These are phyloP conservation scores for Naganishia randhawae DNA, from an alignment of 768 basidiomycete species.

Conservation along the genomic window DNA sequence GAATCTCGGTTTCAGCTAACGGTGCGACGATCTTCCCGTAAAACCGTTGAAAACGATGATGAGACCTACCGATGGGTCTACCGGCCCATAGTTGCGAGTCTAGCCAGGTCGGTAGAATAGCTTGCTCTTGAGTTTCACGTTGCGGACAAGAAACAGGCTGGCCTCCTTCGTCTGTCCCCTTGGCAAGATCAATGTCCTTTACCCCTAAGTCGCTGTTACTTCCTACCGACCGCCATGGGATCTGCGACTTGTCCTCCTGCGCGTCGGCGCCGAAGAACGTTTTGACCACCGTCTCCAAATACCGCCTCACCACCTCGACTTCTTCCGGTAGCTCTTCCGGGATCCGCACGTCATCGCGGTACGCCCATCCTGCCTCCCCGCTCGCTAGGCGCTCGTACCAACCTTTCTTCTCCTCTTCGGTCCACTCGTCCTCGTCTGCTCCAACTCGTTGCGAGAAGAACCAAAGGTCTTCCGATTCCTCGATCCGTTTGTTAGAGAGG, in stretches of 20 bases:
- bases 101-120: not conserved
- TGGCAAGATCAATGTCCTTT: not conserved
- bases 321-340: slow-evolving; percentile 11
- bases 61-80: not conserved
- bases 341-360: slow-evolving; percentile 12
- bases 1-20: no score
- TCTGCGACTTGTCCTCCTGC: not conserved
- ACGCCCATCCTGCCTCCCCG: slow-evolving; percentile 25
- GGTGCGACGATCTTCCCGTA: not conserved
- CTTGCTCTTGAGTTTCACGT: not conserved
- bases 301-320: slow-evolving; percentile 19
- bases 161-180: not conserved
- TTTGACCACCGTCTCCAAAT: slow-evolving; percentile 35
- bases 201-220: not conserved
- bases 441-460: slow-evolving; percentile 33
- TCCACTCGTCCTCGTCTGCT: slow-evolving; percentile 19
- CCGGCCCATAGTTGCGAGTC: not conserved
- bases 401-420: slow-evolving; percentile 5
- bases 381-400: slow-evolving; percentile 27
- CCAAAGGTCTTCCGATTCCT: slow-evolving; percentile 35
- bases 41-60: not conserved
- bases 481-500: slow-evolving; percentile 31
- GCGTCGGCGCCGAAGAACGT: slow-evolving; percentile 27
- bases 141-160: not conserved
- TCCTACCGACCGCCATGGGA: not conserved